phyloP scores from a whole-genome alignment of 2,329 filamentous ascomycete species.

The Sporothrix curviconia region DNA sequence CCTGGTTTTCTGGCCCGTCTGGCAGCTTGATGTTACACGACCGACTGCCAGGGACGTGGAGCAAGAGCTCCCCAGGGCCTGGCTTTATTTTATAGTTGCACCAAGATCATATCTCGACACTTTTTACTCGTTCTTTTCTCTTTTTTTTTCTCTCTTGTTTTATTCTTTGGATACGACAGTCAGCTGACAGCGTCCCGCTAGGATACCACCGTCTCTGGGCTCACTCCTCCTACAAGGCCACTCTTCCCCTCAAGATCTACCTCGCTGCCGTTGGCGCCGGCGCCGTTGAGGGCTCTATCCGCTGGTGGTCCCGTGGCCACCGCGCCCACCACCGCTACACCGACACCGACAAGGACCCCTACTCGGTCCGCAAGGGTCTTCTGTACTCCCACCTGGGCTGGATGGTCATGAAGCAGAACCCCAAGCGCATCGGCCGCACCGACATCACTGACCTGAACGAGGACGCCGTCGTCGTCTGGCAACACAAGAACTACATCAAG shows the following conservation, averaged over 20 bases:
- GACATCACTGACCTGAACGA: conserved; percentile 86
- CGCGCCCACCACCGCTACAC: conserved; percentile 86
- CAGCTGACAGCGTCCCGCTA: conserved; percentile 18
- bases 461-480: conserved; percentile 77
- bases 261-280: conserved; percentile 75
- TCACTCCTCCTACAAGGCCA: conserved; percentile 75
- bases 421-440: conserved; percentile 78
- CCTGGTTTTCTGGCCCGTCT: background rate
- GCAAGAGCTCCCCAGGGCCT: no score
- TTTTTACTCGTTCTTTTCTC: no score
- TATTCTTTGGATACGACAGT: background rate
- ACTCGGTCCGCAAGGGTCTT: conserved; percentile 83
- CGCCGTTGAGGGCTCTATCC: conserved; percentile 76
- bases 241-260: conserved; percentile 70
- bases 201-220: conserved; percentile 82
- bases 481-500: conserved; percentile 82
- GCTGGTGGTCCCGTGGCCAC: conserved; percentile 86
- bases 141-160: background rate
- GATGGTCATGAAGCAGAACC: conserved; percentile 93
- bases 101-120: no score
- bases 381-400: conserved; percentile 80
- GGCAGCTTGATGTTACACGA: no score
- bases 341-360: conserved; percentile 87
- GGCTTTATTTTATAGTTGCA: no score
- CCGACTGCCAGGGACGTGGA: no score